Evolutionary conservation across 768 basidiomycete species (phyloP), one percentile per base, ranked within the genome.

Genomic region (Termitomyces sp.): DNA sequence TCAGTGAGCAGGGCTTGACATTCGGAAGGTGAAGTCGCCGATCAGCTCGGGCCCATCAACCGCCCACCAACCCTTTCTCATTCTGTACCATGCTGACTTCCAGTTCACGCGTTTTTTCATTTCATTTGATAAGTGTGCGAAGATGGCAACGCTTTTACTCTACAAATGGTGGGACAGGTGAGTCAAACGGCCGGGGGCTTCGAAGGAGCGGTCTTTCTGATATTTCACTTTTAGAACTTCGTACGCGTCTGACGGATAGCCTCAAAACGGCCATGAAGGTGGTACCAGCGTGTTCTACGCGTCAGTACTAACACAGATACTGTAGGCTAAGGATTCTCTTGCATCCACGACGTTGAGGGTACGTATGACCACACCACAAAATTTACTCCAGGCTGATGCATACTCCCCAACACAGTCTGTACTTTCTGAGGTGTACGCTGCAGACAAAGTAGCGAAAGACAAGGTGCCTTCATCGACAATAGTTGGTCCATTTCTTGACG

Each of bases 241-340:
- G 87, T 24, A 64, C 77, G 41, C 75, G 71, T 52, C 73, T 90
- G 33, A 69, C 77, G 53, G 64, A 67, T 43, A 80, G 80, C 54
- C 77, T 89, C 24, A 90, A 90, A 65, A 63, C 68, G 26, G 83
- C 88, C 9, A 82, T 90, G 84, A 90, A 86, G 80, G 87, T 86
- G 13, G 38, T 30, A 30, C 20, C 18, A 30, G 16, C 44, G 24
- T 33, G 16, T 35, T 24, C 35, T 20, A 30, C 28, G 38, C 38
- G 18, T 28, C n/a, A 40, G 7, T 45, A 35, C 58, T 64, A n/a
- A 52, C 35, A 52, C 56, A 45, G 26, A 14, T 59, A 22, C 32
- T 14, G 22, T 66, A 89, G 88, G 75, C 65, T 56, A 86, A 79
- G 63, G 80, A 90, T 62, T 67, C 75, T n/a, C 63, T 76, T 24